These are phyloP conservation scores for Olyra latifolia DNA, from an alignment of 176 grass and related monocot genomes.

Conservation along the genomic window DNA sequence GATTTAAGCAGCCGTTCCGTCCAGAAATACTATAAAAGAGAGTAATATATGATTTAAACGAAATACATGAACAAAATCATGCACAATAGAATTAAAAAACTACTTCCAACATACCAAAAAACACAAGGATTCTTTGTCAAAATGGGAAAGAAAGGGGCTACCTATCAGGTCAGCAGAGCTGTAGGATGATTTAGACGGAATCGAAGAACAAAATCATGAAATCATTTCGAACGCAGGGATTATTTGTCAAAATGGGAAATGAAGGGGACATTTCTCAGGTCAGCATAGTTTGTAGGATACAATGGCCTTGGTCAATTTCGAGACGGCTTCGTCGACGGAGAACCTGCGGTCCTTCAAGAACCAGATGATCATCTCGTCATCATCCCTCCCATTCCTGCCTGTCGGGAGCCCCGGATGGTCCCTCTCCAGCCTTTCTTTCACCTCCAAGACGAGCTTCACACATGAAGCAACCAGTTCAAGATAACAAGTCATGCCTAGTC, in stretches of 20 bases:
- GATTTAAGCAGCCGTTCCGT: background rate
- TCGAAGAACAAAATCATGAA: background rate
- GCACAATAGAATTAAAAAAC: background rate
- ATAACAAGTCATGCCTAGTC: background rate
- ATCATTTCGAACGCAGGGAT: background rate
- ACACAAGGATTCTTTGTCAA: background rate
- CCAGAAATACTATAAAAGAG: background rate
- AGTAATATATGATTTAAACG: background rate
- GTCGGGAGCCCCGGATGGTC: constrained; percentile 64
- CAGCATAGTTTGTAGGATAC: constrained; percentile 50
- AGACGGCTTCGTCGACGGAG: constrained; percentile 60
- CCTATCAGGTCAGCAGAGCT: background rate
- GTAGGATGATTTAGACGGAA: background rate
- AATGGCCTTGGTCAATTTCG: constrained; percentile 78
- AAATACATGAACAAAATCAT: background rate
- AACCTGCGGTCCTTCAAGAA: constrained; percentile 89
- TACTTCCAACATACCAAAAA: background rate
- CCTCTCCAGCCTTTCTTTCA: constrained; percentile 64
- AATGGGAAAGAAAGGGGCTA: background rate
- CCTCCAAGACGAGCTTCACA: constrained; percentile 72
- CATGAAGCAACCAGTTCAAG: background rate
- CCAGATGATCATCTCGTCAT: constrained; percentile 92
- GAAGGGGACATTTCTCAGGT: background rate
- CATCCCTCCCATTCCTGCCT: constrained; percentile 74
- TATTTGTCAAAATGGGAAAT: background rate